These are phyloP conservation scores for Conidiobolus incongruus DNA, from an alignment of 371 early-diverging fungal genomes.

Conservation along the genomic window DNA sequence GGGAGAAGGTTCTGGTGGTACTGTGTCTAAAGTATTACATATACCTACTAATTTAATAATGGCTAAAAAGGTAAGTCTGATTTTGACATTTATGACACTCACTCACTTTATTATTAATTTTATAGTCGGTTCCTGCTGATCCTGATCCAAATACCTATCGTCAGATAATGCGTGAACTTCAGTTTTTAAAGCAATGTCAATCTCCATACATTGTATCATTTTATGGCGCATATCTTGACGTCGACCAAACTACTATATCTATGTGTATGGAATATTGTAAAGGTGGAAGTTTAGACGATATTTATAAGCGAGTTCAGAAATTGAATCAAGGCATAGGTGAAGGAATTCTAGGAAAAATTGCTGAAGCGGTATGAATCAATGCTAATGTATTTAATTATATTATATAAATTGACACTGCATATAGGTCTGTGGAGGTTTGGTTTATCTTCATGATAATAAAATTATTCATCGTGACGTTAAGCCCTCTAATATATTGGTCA, in stretches of 20 bases:
- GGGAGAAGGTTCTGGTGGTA: conserved; percentile 88
- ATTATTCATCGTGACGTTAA: conserved; percentile 89
- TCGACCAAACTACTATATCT: conserved; percentile 61
- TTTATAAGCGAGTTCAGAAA: conserved; percentile 42
- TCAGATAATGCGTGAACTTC: conserved; percentile 77
- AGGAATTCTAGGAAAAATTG: conserved; percentile 50
- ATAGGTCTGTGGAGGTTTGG: conserved; percentile 45
- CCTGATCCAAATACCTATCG: conserved; percentile 42
- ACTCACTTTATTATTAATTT: neutral
- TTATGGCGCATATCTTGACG: conserved; percentile 81
- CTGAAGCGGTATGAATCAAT: conserved; percentile 49
- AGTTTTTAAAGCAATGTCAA: conserved; percentile 67
- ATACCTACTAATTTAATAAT: conserved; percentile 55
- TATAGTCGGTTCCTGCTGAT: conserved; percentile 36
- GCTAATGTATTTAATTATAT: neutral
- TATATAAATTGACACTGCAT: neutral
- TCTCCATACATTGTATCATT: conserved; percentile 83
- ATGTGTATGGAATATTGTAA: conserved; percentile 90
- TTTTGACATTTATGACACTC: neutral
- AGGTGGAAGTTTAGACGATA: conserved; percentile 57
- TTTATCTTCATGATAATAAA: conserved; percentile 43
- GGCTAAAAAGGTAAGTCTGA: conserved; percentile 80
- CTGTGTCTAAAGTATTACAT: conserved; percentile 69
- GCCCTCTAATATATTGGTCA: conserved; percentile 74
- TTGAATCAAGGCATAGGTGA: conserved; percentile 46